Conservation (phyloP, 768 basidiomycete genomes). For the Tricholoma furcatifolium region DNA sequence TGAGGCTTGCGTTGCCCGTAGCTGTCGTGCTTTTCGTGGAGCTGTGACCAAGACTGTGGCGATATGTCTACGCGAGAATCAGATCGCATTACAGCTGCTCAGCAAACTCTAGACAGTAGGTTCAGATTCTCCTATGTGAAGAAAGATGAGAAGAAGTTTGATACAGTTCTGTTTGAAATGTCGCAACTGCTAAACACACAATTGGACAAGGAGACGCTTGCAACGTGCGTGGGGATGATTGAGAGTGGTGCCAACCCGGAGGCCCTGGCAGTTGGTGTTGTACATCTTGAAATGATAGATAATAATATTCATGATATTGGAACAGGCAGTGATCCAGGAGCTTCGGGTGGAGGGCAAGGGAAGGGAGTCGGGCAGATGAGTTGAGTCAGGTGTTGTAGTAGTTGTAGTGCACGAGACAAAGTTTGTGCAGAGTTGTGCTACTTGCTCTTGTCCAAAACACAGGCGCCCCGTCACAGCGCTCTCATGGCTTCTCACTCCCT, state of each 20-base stretch:
- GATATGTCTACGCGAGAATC: constrained; percentile 52
- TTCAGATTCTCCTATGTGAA: constrained; percentile 13
- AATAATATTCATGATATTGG: constrained; percentile 6
- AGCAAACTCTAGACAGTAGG: constrained; percentile 72
- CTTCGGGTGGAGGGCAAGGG: constrained; percentile 54
- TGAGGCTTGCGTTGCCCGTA: no score
- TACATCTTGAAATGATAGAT: constrained; percentile 1
- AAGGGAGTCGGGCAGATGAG: constrained; percentile 7
- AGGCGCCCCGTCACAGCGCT: constrained; percentile 1
- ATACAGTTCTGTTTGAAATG: constrained; percentile 77
- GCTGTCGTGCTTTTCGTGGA: no score
- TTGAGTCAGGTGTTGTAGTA: neutral
- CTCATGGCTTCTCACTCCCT: constrained; percentile 46
- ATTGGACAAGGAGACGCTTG: constrained; percentile 88
- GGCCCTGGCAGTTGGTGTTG: constrained; percentile 69
- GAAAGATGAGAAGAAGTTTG: constrained; percentile 1
- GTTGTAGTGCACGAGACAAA: constrained; percentile 14
- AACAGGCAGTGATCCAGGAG: constrained; percentile 82
- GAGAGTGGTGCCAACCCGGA: constrained; percentile 92
- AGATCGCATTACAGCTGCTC: constrained; percentile 60
- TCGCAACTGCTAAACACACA: constrained; percentile 87
- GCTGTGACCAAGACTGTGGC: neutral
- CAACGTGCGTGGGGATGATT: constrained; percentile 89
- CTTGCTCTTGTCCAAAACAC: constrained; percentile 10
- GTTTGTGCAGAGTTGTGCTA: constrained; percentile 25